Evolutionary conservation across 768 basidiomycete species (phyloP), one percentile per base, ranked within the genome.

Genomic region (Paxillus ammoniavirescens): DNA sequence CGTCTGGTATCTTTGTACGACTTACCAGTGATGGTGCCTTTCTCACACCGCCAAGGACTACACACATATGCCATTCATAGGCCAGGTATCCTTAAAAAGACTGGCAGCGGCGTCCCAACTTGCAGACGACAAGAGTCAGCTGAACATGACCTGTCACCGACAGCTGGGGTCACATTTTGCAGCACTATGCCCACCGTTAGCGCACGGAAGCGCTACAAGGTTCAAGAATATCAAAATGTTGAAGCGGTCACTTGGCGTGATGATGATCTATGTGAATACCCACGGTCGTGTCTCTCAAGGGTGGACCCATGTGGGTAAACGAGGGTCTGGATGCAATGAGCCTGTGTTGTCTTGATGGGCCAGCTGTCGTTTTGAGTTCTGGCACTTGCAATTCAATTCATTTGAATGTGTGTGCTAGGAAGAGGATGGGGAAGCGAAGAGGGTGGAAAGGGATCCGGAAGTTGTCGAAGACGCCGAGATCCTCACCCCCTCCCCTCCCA

Each of bases 261-360:
- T 35, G 47, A n/a, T n/a, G 21, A 38, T 21, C 48, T 15, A 4
- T 13, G 37, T 38, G 17, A 35, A 23, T 49, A 49, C 48, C 48
- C 48, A 49, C 48, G 48, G 36, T 49, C 48, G 48, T 40, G 48
- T 49, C 38, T 49, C 26, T 36, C 38, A 50, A 30, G 41, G 15
- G 17, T 41, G 13, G 18, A 41, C 17, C 38, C 38, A 21, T 21
- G 5, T 40, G 38, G 38, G 38, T 40, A 40, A 40, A 15, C 38
- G 15, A 5, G 21, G 38, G 28, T 14, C 26, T 6, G n/a, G 15
- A n/a, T 30, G 5, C 43, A 28, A 23, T 30, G 30, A 7, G 4
- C 9, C 15, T 7, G 21, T 43, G 10, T 8, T 15, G n/a, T 45
- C 13, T 8, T 45, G 43, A 26, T 26, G 43, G 30, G 6, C 7